A percentile compares a stretch with the other conserved stretches of the same genome.
Evolutionary conservation across 2,329 filamentous ascomycete genomes (phyloP).

Genomic region (Colletotrichum viniferum): DNA sequence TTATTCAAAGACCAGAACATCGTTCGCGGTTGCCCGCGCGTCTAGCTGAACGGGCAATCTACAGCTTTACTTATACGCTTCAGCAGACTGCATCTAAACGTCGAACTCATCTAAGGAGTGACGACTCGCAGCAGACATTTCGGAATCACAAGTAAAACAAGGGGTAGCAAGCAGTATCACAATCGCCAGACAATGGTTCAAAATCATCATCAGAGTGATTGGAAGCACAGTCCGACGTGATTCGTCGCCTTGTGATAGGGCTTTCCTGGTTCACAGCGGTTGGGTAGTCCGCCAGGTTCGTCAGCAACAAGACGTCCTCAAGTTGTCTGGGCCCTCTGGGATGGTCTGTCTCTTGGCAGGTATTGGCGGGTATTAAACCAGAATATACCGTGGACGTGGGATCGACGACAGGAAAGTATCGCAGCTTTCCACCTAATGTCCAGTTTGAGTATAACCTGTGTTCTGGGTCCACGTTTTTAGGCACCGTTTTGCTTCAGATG

Average conservation of each 20-base stretch:
- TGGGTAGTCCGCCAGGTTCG: neutral
- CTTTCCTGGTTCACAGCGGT: neutral
- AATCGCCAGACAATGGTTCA: neutral
- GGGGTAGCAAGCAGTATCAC: fast-evolving
- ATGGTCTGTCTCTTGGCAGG: neutral
- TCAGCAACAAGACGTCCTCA: neutral
- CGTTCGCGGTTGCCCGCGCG: no score
- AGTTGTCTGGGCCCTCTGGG: neutral
- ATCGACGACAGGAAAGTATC: neutral
- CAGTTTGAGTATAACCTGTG: neutral
- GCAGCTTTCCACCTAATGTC: neutral
- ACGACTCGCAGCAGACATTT: neutral
- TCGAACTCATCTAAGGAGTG: neutral
- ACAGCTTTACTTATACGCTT: neutral
- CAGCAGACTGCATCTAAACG: neutral
- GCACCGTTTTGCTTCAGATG: neutral
- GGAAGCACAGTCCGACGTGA: neutral
- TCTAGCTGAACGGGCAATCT: no score
- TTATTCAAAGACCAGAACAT: no score
- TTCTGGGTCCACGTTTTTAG: neutral
- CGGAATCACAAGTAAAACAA: fast-evolving
- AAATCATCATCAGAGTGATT: neutral
- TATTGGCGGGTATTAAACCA: neutral
- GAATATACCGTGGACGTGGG: neutral
- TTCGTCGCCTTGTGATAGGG: neutral